Conservation (phyloP, 805 yeast genomes). For the Myxozyma sirexii region DNA sequence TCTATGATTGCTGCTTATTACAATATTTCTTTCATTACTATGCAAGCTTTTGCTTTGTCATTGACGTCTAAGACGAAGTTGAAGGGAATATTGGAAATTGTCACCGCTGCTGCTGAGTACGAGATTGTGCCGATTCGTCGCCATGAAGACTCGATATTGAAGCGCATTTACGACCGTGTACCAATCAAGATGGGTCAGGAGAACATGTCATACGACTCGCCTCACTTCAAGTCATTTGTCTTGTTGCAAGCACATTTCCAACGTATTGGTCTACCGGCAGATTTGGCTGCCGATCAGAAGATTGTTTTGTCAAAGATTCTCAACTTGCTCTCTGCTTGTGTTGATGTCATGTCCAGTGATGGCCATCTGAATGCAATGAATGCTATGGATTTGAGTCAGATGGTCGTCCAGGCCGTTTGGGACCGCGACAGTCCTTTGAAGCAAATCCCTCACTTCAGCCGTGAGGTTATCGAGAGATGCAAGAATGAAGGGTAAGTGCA, state of each 20-base stretch:
- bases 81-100: conserved; percentile 62
- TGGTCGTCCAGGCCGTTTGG: conserved; percentile 87
- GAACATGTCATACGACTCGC: conserved; percentile 48
- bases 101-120: conserved; percentile 73
- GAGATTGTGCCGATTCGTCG: conserved; percentile 63
- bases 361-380: conserved; percentile 76
- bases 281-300: conserved; percentile 60
- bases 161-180: conserved; percentile 56
- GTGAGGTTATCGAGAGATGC: conserved; percentile 57
- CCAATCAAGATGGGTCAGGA: conserved; percentile 59
- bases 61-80: conserved; percentile 60
- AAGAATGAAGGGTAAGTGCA: conserved; percentile 42
- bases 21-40: conserved; percentile 63
- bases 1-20: conserved; percentile 77
- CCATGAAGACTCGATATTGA: conserved; percentile 56
- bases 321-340: conserved; percentile 62
- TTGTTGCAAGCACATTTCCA: conserved; percentile 82
- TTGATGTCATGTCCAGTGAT: conserved; percentile 77
- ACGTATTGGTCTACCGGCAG: conserved; percentile 62
- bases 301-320: conserved; percentile 54
- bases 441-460: conserved; percentile 74
- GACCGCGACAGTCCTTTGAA: conserved; percentile 72
- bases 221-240: conserved; percentile 70
- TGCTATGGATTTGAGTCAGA: conserved; percentile 86
- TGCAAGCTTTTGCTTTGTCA: conserved; percentile 59